Base-by-base conservation (phyloP, 306 rosid genomes). In the Fragaria nilgerrensis region DNA sequence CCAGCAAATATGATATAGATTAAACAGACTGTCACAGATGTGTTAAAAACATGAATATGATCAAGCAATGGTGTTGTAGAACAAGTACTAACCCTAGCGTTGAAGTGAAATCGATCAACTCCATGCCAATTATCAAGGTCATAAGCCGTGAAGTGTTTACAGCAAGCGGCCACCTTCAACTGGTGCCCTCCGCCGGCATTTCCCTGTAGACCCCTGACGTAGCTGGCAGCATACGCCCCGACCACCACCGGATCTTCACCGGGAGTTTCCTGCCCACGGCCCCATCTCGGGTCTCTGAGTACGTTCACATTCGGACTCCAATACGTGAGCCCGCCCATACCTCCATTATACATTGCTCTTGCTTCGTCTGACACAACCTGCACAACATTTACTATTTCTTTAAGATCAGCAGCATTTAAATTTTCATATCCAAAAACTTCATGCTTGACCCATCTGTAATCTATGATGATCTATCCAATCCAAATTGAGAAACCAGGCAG, bases 231-330 rank as follows among this genome's bases (percentile, higher is more conserved):
- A 52, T 94, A 94, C 2, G 10, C 73, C 34, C 98, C 98, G 67
- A 82, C 98, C 10, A 94, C 68, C 6, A 87, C 49, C 2, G 98
- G 98, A 17, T 94, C 98, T 85, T 94, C 98, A 74, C 98, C 98
- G 79, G 98, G 98, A 80, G 98, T 94, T 79, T 92, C 97, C 87
- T 92, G 97, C 76, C 92, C 97, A 29, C 97, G 96, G 49, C 97
- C 97, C 96, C 98, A 94, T 88, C 98, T 75, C 1, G 98, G 98
- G 78, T 94, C 97, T 73, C 97, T 85, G 61, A 92, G 87, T 23
- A 94, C 84, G 75, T 94, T 94, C 11, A 94, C 94, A 8, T 94
- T 91, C 80, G 98, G 98, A 81, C 98, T 94, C 98, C 97, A 94
- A 53, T 84, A 94, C 0, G 96, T 92, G 32, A 94, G 88, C 69